Evolutionary conservation across 768 basidiomycete species (phyloP).

Genomic region (Russula virescens): DNA sequence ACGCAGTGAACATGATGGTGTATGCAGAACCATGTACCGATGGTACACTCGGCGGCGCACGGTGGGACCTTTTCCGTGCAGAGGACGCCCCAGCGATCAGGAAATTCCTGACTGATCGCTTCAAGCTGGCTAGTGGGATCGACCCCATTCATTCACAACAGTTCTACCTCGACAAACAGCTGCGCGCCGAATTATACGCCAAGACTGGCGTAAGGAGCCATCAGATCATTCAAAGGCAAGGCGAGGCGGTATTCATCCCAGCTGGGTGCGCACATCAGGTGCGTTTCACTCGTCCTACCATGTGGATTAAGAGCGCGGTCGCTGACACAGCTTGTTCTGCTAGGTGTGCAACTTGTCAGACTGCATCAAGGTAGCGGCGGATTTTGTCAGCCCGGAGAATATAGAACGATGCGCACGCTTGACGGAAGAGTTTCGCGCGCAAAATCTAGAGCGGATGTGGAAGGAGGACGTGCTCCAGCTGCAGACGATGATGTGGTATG

Average conservation of each 20-base stretch:
- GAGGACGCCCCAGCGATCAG: constrained; percentile 75
- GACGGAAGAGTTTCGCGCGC: constrained; percentile 82
- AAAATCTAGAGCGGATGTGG: constrained; percentile 83
- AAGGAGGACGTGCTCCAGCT: constrained; percentile 92
- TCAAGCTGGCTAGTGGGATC: constrained; percentile 54
- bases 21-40: constrained; percentile 55
- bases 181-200: constrained; percentile 62
- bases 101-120: constrained; percentile 61
- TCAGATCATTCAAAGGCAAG: constrained; percentile 84
- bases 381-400: constrained; percentile 94
- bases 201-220: constrained; percentile 68
- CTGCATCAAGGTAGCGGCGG: constrained; percentile 91
- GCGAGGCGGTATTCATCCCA: constrained; percentile 93
- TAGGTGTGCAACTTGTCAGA: constrained; percentile 89
- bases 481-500: constrained; percentile 89
- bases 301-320: no score
- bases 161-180: constrained; percentile 69
- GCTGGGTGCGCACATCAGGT: constrained; percentile 92
- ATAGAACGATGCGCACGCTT: constrained; percentile 77
- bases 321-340: background rate
- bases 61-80: constrained; percentile 86
- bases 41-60: constrained; percentile 64
- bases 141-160: constrained; percentile 93
- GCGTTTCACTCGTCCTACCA: constrained; percentile 23
- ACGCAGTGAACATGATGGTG: constrained; percentile 88